Evolutionary conservation across 108 stramenopile species (phyloP), one percentile per base, ranked within the genome.

Genomic region (Nitzschia sp.): DNA sequence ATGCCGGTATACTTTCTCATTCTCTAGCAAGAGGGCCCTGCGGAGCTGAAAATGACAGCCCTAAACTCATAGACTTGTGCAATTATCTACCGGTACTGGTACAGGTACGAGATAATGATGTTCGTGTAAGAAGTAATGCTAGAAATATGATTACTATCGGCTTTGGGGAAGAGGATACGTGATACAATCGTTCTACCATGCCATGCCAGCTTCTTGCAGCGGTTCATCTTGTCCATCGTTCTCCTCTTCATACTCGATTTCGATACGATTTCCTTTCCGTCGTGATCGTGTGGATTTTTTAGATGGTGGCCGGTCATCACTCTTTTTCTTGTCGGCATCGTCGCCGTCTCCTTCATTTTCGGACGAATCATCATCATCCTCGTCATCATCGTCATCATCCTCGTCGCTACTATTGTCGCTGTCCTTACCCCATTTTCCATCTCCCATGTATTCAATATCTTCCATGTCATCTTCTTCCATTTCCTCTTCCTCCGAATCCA

Each of bases 231-330:
- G 62, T 25, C 54, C 86, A 34, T 89, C 91, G 47, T 86, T 80
- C 68, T 89, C 92, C 73, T 93, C 91, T 72, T 93, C 92, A 58
- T 89, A 88, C 84, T 93, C 92, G 68, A 89, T 89, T 53, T 93
- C 89, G 32, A 93, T 73, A 26, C 87, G 80, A 33, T 81, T 73
- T 35, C 87, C 90, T 34, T 66, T 72, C 54, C 77, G 69, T 53
- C 68, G 62, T 22, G 72, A 50, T 44, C 63, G 73, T 47, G 69
- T 68, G 45, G 73, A 68, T 52, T 72, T 68, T 35, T 61, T 72
- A 15, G 46, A 25, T 45, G 54, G 34, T 17, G 71, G 66, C 45
- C 36, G 28, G 13, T 70, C 80, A 32, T 76, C 48, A 17, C 34
- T 26, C 48, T 29, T 56, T 26, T 61, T 55, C 31, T 27, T 13